Evolutionary conservation across 108 stramenopile genomes (phyloP), one percentile per base, ranked within the genome.

Genomic region (Cyclotella kingstonii): DNA sequence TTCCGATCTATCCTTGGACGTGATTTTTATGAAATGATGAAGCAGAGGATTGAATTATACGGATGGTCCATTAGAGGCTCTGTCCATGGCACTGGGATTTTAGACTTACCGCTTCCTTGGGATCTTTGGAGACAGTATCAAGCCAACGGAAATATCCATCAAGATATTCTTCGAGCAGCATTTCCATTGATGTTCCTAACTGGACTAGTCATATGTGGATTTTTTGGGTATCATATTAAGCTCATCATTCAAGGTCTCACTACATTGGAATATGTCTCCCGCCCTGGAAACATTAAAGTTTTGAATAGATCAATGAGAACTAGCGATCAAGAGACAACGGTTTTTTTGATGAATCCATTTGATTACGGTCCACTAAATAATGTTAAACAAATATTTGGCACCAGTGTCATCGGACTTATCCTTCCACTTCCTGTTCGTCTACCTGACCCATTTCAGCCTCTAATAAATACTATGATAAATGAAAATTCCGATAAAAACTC

Each of bases 71-170:
- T 83, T 22, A 53, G 85, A 22, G 75, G 75, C 2, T 51, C 70
- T 33, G 48, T 61, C 15, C 64, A 87, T 54, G 60, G 66, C 31
- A 86, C 83, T 8, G 86, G 84, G 14, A 47, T 91, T 4, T 52
- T 91, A 25, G 72, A 87, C 67, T 59, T 88, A 19, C 85, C 90
- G 1, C 63, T 73, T 3, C 80, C 81, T 21, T 63, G 63, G 55
- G 34, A 42, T 21, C 18, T 91, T 8, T 59, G 66, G 49, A 11
- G 35, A 35, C 30, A 63, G 10, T 76, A 76, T 54, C 48, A 38
- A 31, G 26, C 14, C 10, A 69, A 35, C 39, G 77, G 77, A 23
- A 29, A n/a, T 23, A 54, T 78, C 39, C 66, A 78, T 39, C 55
- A 54, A 1, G 68, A 78, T 30, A 53, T 74, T 43, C 66, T 78